Base-by-base conservation (phyloP, 192 early-diverging fungal species). In the Coemansia sp. region DNA sequence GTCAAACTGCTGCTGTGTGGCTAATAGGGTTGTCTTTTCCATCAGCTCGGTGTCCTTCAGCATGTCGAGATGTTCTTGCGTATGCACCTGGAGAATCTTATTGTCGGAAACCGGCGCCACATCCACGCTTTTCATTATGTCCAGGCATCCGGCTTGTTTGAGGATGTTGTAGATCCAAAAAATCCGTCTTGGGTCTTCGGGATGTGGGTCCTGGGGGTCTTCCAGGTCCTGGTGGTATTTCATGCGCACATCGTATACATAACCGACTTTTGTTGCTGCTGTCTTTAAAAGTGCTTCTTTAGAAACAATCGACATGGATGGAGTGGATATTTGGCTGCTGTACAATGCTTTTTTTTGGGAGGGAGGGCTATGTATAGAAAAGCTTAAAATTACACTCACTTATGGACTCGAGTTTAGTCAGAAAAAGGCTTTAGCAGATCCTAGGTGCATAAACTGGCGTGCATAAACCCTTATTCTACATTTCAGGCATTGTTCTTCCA, bases 111-210 rank as follows among this genome's bases (percentile, higher is more conserved):
- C 61, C 12, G 57, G 59, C 12, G n/a, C 6, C 2, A 55, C 30
- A 1, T 21, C 19, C 19, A 78, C 65, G 5, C 9, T 40, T 13
- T 50, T 57, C 75, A 78, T 84, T 44, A 75, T 56, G 5, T 72
- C 56, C 8, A 83, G 60, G 26, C 80, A 71, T 13, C 80, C 78
- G 21, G 79, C 49, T 6, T 55, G 51, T 36, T 72, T 57, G 2
- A 91, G 59, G 0, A 78, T 79, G 12, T 82, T 72, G 53, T 79
- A 82, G 14, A 91, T 88, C 54, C 71, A 78, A 65, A 81, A 83
- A n/a, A 87, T 88, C 12, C 89, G 82, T 9, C 76, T 75, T 2
- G 89, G 89, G 54, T 89, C 84, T 40, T 91, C 89, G 1, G 89
- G 89, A 50, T 91, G 89, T 36, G 78, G 70, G 23, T 88, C 83